phyloP scores from a whole-genome alignment of 306 rosid species.

The Prosopis cineraria region DNA sequence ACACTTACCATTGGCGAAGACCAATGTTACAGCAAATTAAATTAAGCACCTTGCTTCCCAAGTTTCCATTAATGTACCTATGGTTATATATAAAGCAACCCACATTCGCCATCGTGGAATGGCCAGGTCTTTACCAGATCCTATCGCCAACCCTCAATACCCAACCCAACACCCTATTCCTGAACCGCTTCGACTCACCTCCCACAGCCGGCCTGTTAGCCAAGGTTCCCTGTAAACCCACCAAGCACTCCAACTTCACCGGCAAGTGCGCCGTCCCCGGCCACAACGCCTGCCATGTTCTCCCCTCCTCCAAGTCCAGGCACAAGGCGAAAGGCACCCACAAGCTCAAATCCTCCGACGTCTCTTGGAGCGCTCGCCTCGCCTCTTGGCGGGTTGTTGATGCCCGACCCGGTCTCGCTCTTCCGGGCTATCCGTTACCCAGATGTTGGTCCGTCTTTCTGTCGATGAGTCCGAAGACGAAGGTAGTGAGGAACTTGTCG shows the following conservation, averaged over 20 bases:
- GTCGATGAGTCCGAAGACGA: constrained; percentile 6
- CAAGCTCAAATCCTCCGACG: constrained; percentile 40
- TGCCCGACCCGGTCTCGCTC: neutral
- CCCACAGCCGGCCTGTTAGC: constrained; percentile 62
- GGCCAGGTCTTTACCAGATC: constrained; percentile 55
- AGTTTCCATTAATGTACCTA: neutral
- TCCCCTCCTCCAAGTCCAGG: constrained; percentile 61
- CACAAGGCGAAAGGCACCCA: constrained; percentile 61
- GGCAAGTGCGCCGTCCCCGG: constrained; percentile 54
- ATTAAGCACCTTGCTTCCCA: neutral
- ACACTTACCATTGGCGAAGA: neutral
- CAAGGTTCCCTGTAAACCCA: constrained; percentile 65
- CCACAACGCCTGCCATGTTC: constrained; percentile 54
- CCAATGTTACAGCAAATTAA: neutral
- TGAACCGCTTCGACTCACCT: constrained; percentile 45
- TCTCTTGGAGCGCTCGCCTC: constrained; percentile 34
- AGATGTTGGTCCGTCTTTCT: constrained; percentile 40
- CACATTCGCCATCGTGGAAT: constrained; percentile 65
- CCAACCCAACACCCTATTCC: constrained; percentile 40
- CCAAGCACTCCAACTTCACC: constrained; percentile 81
- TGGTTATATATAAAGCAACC: neutral
- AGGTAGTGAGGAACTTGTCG: constrained; percentile 2
- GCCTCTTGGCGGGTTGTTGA: constrained; percentile 43
- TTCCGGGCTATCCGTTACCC: constrained; percentile 43
- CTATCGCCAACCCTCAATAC: constrained; percentile 49